These are phyloP conservation scores for Parietaria judaica DNA, from an alignment of 306 rosid species.

Conservation along the genomic window DNA sequence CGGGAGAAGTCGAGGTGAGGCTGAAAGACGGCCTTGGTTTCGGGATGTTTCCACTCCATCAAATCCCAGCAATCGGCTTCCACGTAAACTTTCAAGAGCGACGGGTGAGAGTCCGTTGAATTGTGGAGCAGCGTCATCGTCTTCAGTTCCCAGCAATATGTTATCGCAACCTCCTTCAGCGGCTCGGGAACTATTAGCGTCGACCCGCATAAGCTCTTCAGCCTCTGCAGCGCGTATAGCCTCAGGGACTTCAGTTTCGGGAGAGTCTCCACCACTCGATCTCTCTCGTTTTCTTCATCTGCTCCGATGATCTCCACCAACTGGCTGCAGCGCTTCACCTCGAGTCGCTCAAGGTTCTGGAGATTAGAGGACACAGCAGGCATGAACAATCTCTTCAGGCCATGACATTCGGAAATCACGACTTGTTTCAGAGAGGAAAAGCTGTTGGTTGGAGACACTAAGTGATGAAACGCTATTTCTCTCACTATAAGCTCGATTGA, in stretches of 20 bases:
- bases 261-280: background rate
- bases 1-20: background rate
- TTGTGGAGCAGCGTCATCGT: constrained; percentile 4
- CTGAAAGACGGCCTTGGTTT: constrained; percentile 1
- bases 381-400: constrained; percentile 1
- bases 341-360: background rate
- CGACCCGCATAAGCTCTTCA: constrained; percentile 10
- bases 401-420: background rate
- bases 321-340: background rate
- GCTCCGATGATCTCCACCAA: constrained; percentile 10
- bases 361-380: background rate
- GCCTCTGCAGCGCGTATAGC: background rate
- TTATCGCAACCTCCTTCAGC: background rate
- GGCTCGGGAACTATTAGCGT: background rate
- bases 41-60: constrained; percentile 14
- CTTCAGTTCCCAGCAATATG: background rate
- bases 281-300: background rate
- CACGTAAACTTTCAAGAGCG: background rate
- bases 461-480: background rate
- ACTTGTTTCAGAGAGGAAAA: constrained; percentile 3
- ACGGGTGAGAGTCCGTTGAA: background rate
- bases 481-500: background rate
- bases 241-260: background rate
- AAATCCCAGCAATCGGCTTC: constrained; percentile 4
- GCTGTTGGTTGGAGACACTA: background rate